Conservation (phyloP, 768 basidiomycete genomes). For the Tulasnella calospora region DNA sequence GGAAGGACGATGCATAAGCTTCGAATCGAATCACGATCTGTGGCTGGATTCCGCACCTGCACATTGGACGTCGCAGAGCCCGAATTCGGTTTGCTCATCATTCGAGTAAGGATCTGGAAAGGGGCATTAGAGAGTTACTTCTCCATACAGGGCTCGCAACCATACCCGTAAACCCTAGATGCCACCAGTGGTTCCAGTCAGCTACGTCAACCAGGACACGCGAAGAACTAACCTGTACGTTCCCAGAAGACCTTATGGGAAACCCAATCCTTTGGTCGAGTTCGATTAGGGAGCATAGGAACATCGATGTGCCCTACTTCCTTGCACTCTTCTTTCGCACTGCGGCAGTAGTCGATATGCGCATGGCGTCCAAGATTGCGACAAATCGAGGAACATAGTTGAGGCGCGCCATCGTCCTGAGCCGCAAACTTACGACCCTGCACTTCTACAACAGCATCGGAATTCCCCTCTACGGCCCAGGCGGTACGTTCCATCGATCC, state of each 20-base stretch:
- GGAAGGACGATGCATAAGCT: neutral
- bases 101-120: constrained; percentile 52
- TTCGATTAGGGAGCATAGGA: constrained; percentile 46
- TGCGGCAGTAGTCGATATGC: constrained; percentile 55
- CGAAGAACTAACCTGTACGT: constrained; percentile 46
- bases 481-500: constrained; percentile 57
- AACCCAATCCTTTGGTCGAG: constrained; percentile 49
- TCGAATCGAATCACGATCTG: neutral
- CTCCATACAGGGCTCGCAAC: neutral
- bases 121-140: neutral
- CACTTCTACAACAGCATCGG: constrained; percentile 49
- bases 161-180: constrained; percentile 51
- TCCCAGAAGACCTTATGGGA: constrained; percentile 55
- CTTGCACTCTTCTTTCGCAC: constrained; percentile 40
- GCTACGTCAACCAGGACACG: neutral
- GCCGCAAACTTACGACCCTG: constrained; percentile 47
- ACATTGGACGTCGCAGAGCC: constrained; percentile 40
- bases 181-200: neutral
- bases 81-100: constrained; percentile 51
- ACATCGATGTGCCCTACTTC: constrained; percentile 45
- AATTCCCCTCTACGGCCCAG: constrained; percentile 54
- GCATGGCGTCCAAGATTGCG: constrained; percentile 40
- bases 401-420: constrained; percentile 26
- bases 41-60: constrained; percentile 36
- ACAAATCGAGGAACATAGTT: constrained; percentile 22